Evolutionary conservation across 2,329 filamentous ascomycete genomes (phyloP).

Genomic region (Colletotrichum kahawae): DNA sequence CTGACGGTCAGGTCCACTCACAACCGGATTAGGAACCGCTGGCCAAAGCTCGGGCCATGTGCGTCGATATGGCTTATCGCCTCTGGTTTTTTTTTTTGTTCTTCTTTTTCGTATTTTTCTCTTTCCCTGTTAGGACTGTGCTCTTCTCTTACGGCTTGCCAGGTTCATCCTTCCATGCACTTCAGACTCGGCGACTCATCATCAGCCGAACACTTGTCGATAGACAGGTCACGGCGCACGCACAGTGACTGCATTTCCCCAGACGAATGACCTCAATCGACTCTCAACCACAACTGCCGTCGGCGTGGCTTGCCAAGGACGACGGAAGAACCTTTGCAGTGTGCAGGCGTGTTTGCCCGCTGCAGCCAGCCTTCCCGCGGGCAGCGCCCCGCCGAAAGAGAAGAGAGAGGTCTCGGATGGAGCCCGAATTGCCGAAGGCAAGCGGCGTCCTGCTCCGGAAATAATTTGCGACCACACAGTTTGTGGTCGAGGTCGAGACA

Average conservation of each 20-base stretch:
- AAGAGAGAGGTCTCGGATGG: neutral
- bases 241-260: neutral
- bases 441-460: neutral
- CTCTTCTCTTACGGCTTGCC: neutral
- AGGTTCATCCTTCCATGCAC: neutral
- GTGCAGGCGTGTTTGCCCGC: neutral
- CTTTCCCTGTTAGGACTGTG: neutral
- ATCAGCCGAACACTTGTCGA: neutral
- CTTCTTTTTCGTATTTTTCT: neutral
- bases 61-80: slow-evolving; percentile 3
- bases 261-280: neutral
- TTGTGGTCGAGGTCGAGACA: neutral
- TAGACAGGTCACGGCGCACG: neutral
- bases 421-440: neutral
- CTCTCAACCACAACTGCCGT: neutral
- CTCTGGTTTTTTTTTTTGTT: neutral
- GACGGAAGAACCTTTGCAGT: neutral
- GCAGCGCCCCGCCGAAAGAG: neutral
- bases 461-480: neutral
- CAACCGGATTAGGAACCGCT: neutral
- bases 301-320: neutral
- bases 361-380: neutral
- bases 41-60: neutral
- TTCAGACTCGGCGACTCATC: neutral
- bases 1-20: neutral